Base-by-base conservation (phyloP, 768 basidiomycete genomes). In the Russula brevipes region DNA sequence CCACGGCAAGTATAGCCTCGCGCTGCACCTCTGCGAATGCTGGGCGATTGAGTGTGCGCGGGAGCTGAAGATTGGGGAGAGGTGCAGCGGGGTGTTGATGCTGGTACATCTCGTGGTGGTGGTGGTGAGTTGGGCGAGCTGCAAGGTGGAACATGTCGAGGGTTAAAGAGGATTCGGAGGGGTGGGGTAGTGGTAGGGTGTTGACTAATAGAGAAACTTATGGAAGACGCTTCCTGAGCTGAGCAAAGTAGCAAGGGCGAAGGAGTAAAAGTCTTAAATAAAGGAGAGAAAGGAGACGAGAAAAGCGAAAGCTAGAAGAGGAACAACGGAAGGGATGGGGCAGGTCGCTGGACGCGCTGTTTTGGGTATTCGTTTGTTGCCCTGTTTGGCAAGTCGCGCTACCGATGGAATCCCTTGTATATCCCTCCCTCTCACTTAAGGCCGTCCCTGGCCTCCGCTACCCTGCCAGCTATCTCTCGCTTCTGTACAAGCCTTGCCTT, bases 21-120 rank as follows among this genome's bases (percentile, higher is more conserved):
- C 78, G 75, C 44, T 83, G 78, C 45, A 89, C 80, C 61, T 85
- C 82, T 45, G 76, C 69, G 66, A 81, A 85, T 2, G 78, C 73
- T 5, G 89, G 88, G 11, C 87, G 82, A 38, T 81, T 76, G 54
- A 91, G 84, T 45, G 78, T 83, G 59, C 88, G 82, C n/a, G 88
- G 89, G 30, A 91, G 82, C 68, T 89, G 85, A 11, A 90, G 79
- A 67, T 71, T 75, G 56, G 65, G 77, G 66, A 68, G 71, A 36
- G 65, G 73, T 54, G 71, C 45, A 33, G 64, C 55, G 11, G 57
- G 35, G 24, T 65, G 64, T n/a, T 60, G 66, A 41, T 60, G 60
- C 66, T 68, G 67, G 36, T 57, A 59, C 65, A 68, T 68, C 5
- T 60, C 67, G 66, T 53, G 53, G 52, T 57, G 44, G 17, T 57